Conservation (phyloP, 495 filamentous ascomycete genomes). For the Neurospora hispaniola region DNA sequence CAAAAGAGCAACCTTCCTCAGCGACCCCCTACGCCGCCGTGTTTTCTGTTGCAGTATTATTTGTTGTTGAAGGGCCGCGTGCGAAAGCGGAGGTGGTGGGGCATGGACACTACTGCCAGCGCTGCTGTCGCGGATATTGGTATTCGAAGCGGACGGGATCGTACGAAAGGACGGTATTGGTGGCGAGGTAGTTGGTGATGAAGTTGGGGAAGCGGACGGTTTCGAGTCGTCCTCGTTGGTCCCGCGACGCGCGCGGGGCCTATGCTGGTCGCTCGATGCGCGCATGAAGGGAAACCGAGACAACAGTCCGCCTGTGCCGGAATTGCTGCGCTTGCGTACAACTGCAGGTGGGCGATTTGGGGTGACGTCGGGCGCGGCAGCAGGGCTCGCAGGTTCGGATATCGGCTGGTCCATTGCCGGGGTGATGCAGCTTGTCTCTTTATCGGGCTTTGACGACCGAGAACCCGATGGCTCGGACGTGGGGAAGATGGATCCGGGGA, state of each 20-base stretch:
- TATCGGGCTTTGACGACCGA: neutral
- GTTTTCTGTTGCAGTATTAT: conserved; percentile 55
- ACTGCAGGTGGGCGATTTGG: conserved; percentile 10
- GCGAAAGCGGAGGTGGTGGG: conserved; percentile 27
- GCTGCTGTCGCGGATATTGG: conserved; percentile 14
- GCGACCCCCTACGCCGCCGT: conserved; percentile 64
- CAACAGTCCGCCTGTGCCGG: conserved; percentile 42
- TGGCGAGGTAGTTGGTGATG: conserved; percentile 13
- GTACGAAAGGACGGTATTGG: conserved; percentile 18
- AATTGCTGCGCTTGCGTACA: conserved; percentile 21
- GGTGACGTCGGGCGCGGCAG: conserved; percentile 10
- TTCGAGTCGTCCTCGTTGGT: conserved; percentile 22
- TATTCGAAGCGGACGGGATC: conserved; percentile 11
- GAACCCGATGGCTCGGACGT: neutral
- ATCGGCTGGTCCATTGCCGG: conserved; percentile 13
- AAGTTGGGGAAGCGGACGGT: conserved; percentile 8
- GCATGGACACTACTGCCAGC: conserved; percentile 23
- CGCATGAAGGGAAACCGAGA: conserved; percentile 55
- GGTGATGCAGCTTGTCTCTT: neutral
- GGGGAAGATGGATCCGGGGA: neutral
- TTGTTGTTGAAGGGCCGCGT: conserved; percentile 41
- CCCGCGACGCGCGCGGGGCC: conserved; percentile 30
- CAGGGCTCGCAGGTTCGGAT: conserved; percentile 2
- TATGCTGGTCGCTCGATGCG: conserved; percentile 33
- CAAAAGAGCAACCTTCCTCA: conserved; percentile 69